Evolutionary conservation across 345 rosid genomes (phyloP), one percentile per base, ranked within the genome.

Genomic region (Microthlaspi erraticum): DNA sequence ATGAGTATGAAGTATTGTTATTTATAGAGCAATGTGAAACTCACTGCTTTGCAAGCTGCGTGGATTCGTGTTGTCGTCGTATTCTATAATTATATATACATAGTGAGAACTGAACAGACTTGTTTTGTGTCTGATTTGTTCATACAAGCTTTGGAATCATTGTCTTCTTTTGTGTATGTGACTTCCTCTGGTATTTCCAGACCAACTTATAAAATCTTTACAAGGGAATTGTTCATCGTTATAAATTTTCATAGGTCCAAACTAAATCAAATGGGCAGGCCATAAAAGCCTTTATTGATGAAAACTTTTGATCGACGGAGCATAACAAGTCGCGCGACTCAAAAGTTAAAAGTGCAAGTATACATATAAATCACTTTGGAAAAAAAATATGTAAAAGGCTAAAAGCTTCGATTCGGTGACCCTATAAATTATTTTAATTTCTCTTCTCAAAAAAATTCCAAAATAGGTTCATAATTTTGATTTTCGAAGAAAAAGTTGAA

Each of bases 21-120:
- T 52, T 8, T 60, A 74, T 42, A 67, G 41, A 67, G 64, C 73
- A 74, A 66, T 43, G 78, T 67, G 66, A 12, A 74, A 67, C 77
- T 41, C 66, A 58, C 59, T 73, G 61, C 53, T 39, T 73, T 50
- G 55, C 78, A 50, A 52, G 56, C 49, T 60, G 56, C 52, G 63
- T 60, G 64, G 44, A 67, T 52, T 68, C 6, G 41, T 67, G 49
- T 60, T 67, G 68, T 54, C 72, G 50, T 66, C 52, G 34, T 65
- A 16, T 56, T 64, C 44, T 57, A 57, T 39, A 29, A 60, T n/a
- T 9, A 36, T 14, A 36, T 14, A 73, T 9, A 56, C 52, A 66
- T 7, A 20, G 54, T 58, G 77, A 59, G 53, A 31, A 46, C 42
- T 39, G 53, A 65, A 65, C 44, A 56, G 60, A 48, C 63, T 60